Evolutionary conservation across 1,284 basidiomycete species (phyloP), one percentile per base, ranked within the genome.

Genomic region (Apiotrichum montevideense): DNA sequence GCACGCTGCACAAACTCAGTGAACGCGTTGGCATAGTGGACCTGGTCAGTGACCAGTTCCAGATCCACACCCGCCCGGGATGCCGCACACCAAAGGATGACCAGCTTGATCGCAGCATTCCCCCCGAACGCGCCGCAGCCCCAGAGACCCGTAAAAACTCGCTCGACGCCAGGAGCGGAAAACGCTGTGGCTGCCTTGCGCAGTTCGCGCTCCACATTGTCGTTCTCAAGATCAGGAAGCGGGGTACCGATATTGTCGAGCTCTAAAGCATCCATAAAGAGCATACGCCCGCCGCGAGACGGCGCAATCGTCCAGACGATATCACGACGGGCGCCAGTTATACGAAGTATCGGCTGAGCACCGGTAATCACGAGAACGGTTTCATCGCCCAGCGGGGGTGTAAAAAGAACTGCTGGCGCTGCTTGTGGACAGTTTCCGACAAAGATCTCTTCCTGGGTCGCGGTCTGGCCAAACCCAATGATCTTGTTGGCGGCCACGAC

Each of bases 71-170:
- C 14, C 3, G 40, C 40, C 15, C 10, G 4, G 4, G 29, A 33
- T 15, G 51, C 51, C 5, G 51, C 51, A 7, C 35, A 15, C 51
- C 51, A 52, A 3, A 52, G 51, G 33, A 52, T 35, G 7, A 33
- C 6, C 11, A 52, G 6, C 34, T 52, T 52, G 42, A 52, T 39
- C 9, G 33, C 51, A 4, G 51, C 21, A 34, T 52, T 39, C 3
- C 51, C 51, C 33, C 51, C 40, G 41, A 52, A 52, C n/a, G 51
- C 51, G 9, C 51, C 51, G 21, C 51, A 52, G 4, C 51, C 51
- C 51, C 51, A 52, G 4, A 35, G 42, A 9, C 37, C 37, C 8
- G 51, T 15, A 4, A 9, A 33, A 5, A 52, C 42, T 29, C 11
- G n/a, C 1, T 8, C 4, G 2, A 8, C 7, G 29, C 21, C 44